Evolutionary conservation across 2,329 filamentous ascomycete species (phyloP), one percentile per base, ranked within the genome.

Genomic region (Penicillium corylophilum): DNA sequence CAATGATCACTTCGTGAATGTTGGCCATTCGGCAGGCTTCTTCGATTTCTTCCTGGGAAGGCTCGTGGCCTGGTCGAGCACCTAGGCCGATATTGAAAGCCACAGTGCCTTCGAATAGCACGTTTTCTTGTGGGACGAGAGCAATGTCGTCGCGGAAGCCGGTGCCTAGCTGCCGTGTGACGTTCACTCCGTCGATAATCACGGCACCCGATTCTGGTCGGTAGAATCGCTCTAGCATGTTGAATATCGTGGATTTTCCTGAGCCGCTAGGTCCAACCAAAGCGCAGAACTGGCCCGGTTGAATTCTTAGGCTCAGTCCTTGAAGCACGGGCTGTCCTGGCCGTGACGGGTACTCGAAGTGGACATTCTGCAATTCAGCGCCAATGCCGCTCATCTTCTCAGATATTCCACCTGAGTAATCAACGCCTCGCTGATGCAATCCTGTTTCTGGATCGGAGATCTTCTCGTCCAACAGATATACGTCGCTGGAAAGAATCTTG

Each of bases 211-310:
- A 72, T 1, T 73, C 68, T 0, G 81, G 77, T 1, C 64, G 69
- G 63, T 85, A 85, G 54, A 85, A 77, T 6, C 81, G 75, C 62
- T 84, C 79, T 3, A 79, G 57, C 28, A 79, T 63, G 2, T 81
- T 77, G 61, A 88, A 78, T 42, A 85, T 82, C 18, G 85, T 87
- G 1, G 82, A 86, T 63, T 88, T 88, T 1, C 85, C 85, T 1
- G 84, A 82, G 2, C 85, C 85, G 0, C 82, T 85, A 4, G 84
- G 82, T 0, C 85, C 85, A 2, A 87, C 84, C 10, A 88, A 73
- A 2, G 83, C 85, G 55, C 78, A 79, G 62, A 87, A 87, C 48
- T 84, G 78, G 1, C 83, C 82, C 0, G 82, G 75, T 26, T 77
- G 70, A 43, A 88, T 80, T 1, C 75, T 76, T 28, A 88, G 74